Percentiles rank a stretch among this genome's conserved stretches.
These are phyloP conservation scores for Tinospora cordifolia DNA, from an alignment of 164 flowering plant genomes.

Conservation along the genomic window DNA sequence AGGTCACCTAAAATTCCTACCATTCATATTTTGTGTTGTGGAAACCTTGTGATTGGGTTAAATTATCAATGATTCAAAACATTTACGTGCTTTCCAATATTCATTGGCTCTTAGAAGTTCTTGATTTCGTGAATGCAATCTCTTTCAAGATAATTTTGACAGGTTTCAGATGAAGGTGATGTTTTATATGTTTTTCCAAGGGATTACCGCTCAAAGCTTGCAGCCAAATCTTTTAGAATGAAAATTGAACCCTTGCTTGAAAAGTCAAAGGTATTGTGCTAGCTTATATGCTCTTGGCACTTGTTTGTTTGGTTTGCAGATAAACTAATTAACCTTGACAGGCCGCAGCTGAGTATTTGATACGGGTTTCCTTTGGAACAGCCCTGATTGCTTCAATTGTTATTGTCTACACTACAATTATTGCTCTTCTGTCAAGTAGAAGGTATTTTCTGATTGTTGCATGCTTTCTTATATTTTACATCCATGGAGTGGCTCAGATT, in stretches of 20 bases:
- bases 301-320: constrained; percentile 3
- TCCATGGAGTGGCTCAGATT: background rate
- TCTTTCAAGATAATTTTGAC: constrained; percentile 43
- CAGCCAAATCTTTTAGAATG: constrained; percentile 72
- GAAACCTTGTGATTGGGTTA: background rate
- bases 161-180: constrained; percentile 99
- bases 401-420: constrained; percentile 78
- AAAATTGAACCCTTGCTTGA: constrained; percentile 74
- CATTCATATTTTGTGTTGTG: background rate
- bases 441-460: constrained; percentile 38
- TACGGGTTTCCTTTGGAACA: constrained; percentile 92
- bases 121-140: constrained; percentile 37
- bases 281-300: background rate
- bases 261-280: constrained; percentile 65
- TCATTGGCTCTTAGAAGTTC: constrained; percentile 26
- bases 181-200: constrained; percentile 89
- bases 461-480: background rate
- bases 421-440: constrained; percentile 64
- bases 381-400: constrained; percentile 89
- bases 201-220: constrained; percentile 84
- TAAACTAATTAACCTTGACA: constrained; percentile 28
- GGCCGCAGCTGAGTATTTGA: constrained; percentile 64
- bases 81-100: constrained; percentile 2
- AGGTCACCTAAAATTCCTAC: background rate
- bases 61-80: background rate